Evolutionary conservation across 2,329 filamentous ascomycete genomes (phyloP), one percentile per base, ranked within the genome.

Genomic region (Immersiporthe knoxdaviesiana): DNA sequence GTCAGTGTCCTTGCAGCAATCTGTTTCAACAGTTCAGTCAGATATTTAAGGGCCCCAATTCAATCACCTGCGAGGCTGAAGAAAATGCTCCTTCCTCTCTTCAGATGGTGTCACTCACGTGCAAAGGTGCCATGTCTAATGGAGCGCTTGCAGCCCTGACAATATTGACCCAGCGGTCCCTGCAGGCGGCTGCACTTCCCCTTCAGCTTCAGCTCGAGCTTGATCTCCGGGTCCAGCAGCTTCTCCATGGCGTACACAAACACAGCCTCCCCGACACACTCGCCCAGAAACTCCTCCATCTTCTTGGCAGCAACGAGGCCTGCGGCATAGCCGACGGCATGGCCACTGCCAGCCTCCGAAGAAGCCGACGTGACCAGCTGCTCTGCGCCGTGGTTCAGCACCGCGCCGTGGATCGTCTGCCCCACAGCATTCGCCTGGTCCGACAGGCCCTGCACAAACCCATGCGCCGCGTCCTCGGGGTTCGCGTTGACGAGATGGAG

Each of bases 191-290:
- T 63, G 59, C 69, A 70, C n/a, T 58, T 68, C 16, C 63, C 69
- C 63, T 59, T 70, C 27, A 65, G 47, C 21, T 59, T 63, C 47
- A 70, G 2, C 69, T 70, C 69, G 16, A 70, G 41, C 61, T 66
- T 65, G 8, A 70, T 70, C 63, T 68, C 69, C 24, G 69, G 69
- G 6, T 70, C 69, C 44, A 70, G 27, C n/a, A 70, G 47, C 62
- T 68, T 70, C 6, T 70, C 69, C 66, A 70, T 70, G 39, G 69
- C 69, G 18, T 68, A 70, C 2, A 62, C 69, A 24, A 68, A 70
- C 14, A 70, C 56, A 10, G 56, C 63, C 69, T 70, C 69, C 30
- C 69, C 69, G n/a, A 68, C 60, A 32, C 66, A 68, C 41, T 70
- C 69, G 16, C 59, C 69, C 7, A 70, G 66, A 24, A 68, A 44